Conservation (phyloP, 2,329 filamentous ascomycete species). For the Alternaria viburni region DNA sequence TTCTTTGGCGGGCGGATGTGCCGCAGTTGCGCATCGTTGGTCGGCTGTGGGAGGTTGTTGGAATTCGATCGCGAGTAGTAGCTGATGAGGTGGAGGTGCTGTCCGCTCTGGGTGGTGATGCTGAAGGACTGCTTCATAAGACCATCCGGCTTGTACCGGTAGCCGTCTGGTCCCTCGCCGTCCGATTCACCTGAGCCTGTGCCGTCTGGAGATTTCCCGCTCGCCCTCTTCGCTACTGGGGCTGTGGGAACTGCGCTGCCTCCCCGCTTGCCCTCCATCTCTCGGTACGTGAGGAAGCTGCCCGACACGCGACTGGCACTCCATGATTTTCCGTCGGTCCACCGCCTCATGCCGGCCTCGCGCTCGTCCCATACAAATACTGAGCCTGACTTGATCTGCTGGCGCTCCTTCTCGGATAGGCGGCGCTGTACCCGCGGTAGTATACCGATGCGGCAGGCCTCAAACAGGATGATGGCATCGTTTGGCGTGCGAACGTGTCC, state of each 20-base stretch:
- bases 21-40: slow-evolving; percentile 77
- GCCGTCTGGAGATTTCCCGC: slow-evolving; percentile 81
- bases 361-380: slow-evolving; percentile 99
- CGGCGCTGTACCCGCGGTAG: slow-evolving; percentile 90
- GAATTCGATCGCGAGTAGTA: slow-evolving; percentile 88
- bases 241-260: slow-evolving; percentile 67
- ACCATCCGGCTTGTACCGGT: slow-evolving; percentile 77
- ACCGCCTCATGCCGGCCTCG: slow-evolving; percentile 96
- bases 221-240: slow-evolving; percentile 47
- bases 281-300: slow-evolving; percentile 94
- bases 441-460: slow-evolving; percentile 88
- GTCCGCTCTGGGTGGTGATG: slow-evolving; percentile 88
- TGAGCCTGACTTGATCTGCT: slow-evolving; percentile 93
- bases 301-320: slow-evolving; percentile 96
- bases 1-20: slow-evolving; percentile 88
- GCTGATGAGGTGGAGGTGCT: slow-evolving; percentile 96
- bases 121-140: slow-evolving; percentile 99
- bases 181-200: slow-evolving; percentile 82
- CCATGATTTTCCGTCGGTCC: slow-evolving; percentile 99
- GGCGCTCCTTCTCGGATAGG: slow-evolving; percentile 94
- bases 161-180: slow-evolving; percentile 63
- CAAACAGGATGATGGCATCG: slow-evolving; percentile 98
- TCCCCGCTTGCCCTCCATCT: slow-evolving; percentile 98
- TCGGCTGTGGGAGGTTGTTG: slow-evolving; percentile 78
- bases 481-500: slow-evolving; percentile 93